Evolutionary conservation across 2,329 filamentous ascomycete genomes (phyloP), one percentile per base, ranked within the genome.

Genomic region (Escovopsis sp.): DNA sequence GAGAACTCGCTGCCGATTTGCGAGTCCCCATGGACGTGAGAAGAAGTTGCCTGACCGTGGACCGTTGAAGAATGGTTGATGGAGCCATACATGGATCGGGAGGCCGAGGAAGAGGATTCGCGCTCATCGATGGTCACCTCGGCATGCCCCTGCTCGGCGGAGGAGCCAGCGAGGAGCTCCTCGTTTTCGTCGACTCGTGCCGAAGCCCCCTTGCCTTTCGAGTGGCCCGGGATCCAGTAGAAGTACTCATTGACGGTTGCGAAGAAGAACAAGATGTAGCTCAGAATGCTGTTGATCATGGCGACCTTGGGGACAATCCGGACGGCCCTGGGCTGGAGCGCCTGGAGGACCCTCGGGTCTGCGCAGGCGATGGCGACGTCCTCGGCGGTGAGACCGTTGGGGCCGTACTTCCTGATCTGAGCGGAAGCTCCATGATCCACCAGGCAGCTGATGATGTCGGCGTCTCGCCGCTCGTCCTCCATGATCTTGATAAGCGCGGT

Each of bases 401-500:
- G 5, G 18, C 25, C 13, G 28, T 17, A 17, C 23, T 35, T 28
- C 12, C 19, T 25, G 18, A 27, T 13, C 2, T 14, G 23, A 2
- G 31, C 35, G 13, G 30, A 30, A 4, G 37, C 33, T 8, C 26
- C 26, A 13, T 23, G 27, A 5, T 35, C 5, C 4, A 18, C 31
- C 8, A 39, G 26, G 12, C 32, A 27, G 14, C 21, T 30, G 14
- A 39, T 33, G 25, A 29, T 34, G 10, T 28, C 30, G 6, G 33
- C 25, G 5, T 35, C 37, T 2, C 26, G 37, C 21, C 7, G 21
- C n/a, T 33, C 29, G 18, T 39, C 19, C 17, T 21, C 37, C 13
- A 39, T 33, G 10, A 35, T 15, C 27, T 33, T 39, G 25, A 35
- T 33, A 18, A 39, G 17, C 2, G 37, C 27, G 3, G 33, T 39